These are phyloP conservation scores for Diutina siamensis DNA, from an alignment of 1,139 yeast species.

Conservation along the genomic window DNA sequence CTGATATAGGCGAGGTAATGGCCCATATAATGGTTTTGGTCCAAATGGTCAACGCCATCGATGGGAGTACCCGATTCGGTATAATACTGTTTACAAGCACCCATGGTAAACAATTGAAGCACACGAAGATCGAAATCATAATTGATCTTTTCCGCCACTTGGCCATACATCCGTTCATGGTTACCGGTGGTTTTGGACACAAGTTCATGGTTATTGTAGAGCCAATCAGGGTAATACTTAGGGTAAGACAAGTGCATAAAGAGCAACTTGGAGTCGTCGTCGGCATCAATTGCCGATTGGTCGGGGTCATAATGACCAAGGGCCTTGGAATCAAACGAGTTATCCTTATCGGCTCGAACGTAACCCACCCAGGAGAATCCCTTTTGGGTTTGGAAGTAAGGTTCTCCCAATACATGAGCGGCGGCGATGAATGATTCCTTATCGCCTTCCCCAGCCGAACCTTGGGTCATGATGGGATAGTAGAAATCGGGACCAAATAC, in stretches of 20 bases:
- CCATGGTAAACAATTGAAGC: slow-evolving; percentile 26
- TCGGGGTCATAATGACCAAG: slow-evolving; percentile 43
- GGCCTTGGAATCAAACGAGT: slow-evolving; percentile 14
- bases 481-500: slow-evolving; percentile 5
- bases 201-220: slow-evolving; percentile 29
- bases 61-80: not conserved
- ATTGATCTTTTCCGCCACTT: slow-evolving; percentile 28
- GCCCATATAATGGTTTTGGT: slow-evolving; percentile 5
- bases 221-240: slow-evolving; percentile 41
- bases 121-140: slow-evolving; percentile 44
- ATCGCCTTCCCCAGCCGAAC: slow-evolving; percentile 6
- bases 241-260: slow-evolving; percentile 61
- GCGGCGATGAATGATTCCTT: slow-evolving; percentile 6
- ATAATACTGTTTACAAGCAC: slow-evolving; percentile 19
- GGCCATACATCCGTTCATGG: slow-evolving; percentile 37
- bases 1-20: not conserved
- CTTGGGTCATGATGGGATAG: slow-evolving; percentile 6
- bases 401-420: slow-evolving; percentile 3
- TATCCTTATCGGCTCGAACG: slow-evolving; percentile 15
- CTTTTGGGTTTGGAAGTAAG: slow-evolving; percentile 10
- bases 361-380: slow-evolving; percentile 45
- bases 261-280: slow-evolving; percentile 20
- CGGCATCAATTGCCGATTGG: slow-evolving; percentile 4
- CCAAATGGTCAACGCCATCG: not conserved
- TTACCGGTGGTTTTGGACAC: slow-evolving; percentile 12